phyloP scores from a whole-genome alignment of 2,329 filamentous ascomycete genomes.

The Sphaceloma murrayae region DNA sequence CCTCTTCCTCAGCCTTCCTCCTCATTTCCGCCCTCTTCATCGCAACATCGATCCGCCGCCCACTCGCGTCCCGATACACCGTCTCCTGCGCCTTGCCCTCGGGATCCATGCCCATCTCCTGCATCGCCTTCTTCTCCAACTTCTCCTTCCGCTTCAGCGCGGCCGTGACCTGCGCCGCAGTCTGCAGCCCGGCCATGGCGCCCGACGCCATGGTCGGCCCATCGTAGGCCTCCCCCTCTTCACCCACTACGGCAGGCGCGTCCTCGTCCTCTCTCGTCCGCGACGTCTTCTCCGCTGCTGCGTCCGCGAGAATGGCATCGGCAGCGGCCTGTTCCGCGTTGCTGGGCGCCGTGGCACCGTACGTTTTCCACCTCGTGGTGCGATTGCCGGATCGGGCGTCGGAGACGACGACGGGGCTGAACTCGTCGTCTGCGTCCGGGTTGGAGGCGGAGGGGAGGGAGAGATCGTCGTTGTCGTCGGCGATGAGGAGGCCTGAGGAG shows the following conservation, averaged over 20 bases:
- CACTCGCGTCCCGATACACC: conserved; percentile 90
- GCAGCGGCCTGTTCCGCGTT: conserved; percentile 55
- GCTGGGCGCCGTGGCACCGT: conserved; percentile 46
- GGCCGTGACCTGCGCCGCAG: conserved; percentile 59
- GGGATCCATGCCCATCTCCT: conserved; percentile 36
- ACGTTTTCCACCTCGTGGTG: conserved; percentile 70
- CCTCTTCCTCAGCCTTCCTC: conserved; percentile 65
- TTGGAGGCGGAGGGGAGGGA: conserved; percentile 40
- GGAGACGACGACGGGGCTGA: conserved; percentile 33
- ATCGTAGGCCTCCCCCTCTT: conserved; percentile 40
- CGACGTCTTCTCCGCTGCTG: conserved; percentile 26
- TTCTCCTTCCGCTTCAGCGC: conserved; percentile 52
- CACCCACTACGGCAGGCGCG: conserved; percentile 43
- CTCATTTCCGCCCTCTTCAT: conserved; percentile 83
- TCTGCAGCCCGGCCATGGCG: conserved; percentile 78
- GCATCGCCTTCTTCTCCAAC: conserved; percentile 47
- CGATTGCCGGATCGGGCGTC: conserved; percentile 61
- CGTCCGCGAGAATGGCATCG: conserved; percentile 31
- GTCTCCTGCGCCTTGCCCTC: conserved; percentile 58
- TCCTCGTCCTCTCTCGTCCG: conserved; percentile 28
- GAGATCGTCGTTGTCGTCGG: conserved; percentile 46
- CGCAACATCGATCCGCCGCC: conserved; percentile 83
- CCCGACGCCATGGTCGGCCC: conserved; percentile 73
- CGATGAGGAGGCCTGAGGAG: conserved; percentile 35
- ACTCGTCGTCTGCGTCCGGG: conserved; percentile 50